Conservation (phyloP, 805 yeast genomes). For the Schwanniomyces vanrijiae region DNA sequence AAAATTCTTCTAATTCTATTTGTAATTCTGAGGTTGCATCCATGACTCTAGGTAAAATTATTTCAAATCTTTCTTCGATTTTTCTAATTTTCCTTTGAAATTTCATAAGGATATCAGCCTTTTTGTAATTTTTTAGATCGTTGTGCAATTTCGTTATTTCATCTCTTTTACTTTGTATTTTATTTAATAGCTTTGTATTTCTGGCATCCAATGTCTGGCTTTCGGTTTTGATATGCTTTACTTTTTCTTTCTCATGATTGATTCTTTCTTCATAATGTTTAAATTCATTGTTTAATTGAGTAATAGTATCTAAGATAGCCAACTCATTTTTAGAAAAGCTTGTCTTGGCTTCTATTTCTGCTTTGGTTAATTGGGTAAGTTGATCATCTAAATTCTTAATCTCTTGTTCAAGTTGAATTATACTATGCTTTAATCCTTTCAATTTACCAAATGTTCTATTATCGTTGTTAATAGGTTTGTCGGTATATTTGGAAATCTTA, state of each 20-base stretch:
- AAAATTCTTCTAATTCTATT: slow-evolving; percentile 10
- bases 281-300: slow-evolving; percentile 20
- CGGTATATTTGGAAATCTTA: slow-evolving; percentile 30
- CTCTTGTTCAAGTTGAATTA: slow-evolving; percentile 38
- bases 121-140: slow-evolving; percentile 27
- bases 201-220: slow-evolving; percentile 18
- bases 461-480: slow-evolving; percentile 22
- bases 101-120: slow-evolving; percentile 22
- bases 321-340: slow-evolving; percentile 18
- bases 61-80: slow-evolving; percentile 35
- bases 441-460: slow-evolving; percentile 34
- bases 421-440: slow-evolving; percentile 40
- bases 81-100: slow-evolving; percentile 23
- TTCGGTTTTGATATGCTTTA: slow-evolving; percentile 24
- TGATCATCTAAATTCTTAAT: slow-evolving; percentile 21
- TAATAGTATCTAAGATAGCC: slow-evolving; percentile 19
- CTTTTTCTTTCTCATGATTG: slow-evolving; percentile 16
- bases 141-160: slow-evolving; percentile 24
- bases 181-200: slow-evolving; percentile 23
- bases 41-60: slow-evolving; percentile 31
- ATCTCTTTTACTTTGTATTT: slow-evolving; percentile 21
- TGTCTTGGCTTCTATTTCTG: slow-evolving; percentile 10
- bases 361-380: slow-evolving; percentile 12
- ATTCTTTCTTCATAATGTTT: slow-evolving; percentile 23
- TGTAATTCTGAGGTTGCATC: slow-evolving; percentile 22